Conservation (phyloP, 768 basidiomycete species). For the Russula emetica region DNA sequence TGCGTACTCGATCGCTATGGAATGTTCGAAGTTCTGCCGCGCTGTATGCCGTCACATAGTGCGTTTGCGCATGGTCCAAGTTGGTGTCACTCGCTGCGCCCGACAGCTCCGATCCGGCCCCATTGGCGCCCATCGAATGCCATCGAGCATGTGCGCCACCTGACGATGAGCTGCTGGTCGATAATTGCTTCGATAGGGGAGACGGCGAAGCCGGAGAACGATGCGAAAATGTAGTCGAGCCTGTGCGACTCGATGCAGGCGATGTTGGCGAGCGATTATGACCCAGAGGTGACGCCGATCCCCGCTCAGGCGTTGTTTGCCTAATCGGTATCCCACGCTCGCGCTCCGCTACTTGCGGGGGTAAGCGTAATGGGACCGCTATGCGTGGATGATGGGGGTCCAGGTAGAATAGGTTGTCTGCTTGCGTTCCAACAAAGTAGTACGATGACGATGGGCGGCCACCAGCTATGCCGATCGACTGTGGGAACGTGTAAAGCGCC, state of each 20-base stretch:
- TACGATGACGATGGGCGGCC: conserved; percentile 96
- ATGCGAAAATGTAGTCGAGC: conserved; percentile 45
- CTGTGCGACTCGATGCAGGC: conserved; percentile 30
- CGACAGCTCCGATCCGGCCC: conserved; percentile 30
- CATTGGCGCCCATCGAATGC: conserved; percentile 37
- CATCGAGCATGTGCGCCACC: conserved; percentile 34
- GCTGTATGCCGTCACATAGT: conserved; percentile 71
- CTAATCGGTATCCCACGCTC: conserved; percentile 16
- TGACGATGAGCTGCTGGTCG: conserved; percentile 40
- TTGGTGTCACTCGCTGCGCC: conserved; percentile 16
- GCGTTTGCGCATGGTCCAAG: conserved; percentile 48
- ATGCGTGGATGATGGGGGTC: conserved; percentile 78
- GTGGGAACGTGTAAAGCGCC: conserved; percentile 88
- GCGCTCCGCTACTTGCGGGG: conserved; percentile 33
- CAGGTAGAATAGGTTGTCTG: conserved; percentile 79
- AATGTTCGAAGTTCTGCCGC: conserved; percentile 76
- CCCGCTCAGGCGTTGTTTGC: conserved; percentile 23
- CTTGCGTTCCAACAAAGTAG: conserved; percentile 94
- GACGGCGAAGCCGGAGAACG: conserved; percentile 59
- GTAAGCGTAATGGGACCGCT: conserved; percentile 63
- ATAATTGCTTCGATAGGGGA: conserved; percentile 62
- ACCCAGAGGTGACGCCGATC: conserved; percentile 23
- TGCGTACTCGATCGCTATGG: conserved; percentile 94
- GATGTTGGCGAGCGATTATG: conserved; percentile 29
- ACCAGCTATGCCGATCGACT: conserved; percentile 94